A percentile compares a stretch with the other conserved stretches of the same genome.
Conservation (phyloP, 2,329 filamentous ascomycete genomes). For the Graphiopsis chlorocephala region DNA sequence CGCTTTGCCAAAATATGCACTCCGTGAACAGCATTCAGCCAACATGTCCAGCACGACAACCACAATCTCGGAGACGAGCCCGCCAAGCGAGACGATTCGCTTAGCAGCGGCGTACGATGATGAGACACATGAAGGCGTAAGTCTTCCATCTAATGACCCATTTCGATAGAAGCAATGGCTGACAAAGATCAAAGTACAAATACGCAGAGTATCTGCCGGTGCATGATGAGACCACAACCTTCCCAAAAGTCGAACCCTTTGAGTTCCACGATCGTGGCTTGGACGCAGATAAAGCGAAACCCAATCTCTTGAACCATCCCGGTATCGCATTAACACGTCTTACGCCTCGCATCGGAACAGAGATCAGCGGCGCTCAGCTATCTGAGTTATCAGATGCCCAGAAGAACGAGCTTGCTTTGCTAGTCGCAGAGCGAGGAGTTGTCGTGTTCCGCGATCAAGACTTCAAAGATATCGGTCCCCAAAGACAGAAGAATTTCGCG, state of each 20-base stretch:
- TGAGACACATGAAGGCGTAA: not conserved
- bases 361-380: constrained; percentile 60
- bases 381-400: constrained; percentile 58
- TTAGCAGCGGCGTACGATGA: not conserved
- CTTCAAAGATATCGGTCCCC: constrained; percentile 8
- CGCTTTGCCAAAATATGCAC: not conserved
- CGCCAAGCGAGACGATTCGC: not conserved
- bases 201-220: not conserved
- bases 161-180: not conserved
- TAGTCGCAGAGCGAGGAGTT: constrained; percentile 61
- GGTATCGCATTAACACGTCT: constrained; percentile 1
- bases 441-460: constrained; percentile 52
- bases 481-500: constrained; percentile 19
- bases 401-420: constrained; percentile 58
- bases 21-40: not conserved
- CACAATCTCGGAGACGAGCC: not conserved
- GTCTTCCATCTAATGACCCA: not conserved
- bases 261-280: constrained; percentile 73
- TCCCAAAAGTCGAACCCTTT: constrained; percentile 52
- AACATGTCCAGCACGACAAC: not conserved
- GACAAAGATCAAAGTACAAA: not conserved
- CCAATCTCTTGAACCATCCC: constrained; percentile 57
- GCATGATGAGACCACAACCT: not conserved
- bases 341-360: constrained; percentile 45
- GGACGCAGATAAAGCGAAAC: constrained; percentile 67